Evolutionary conservation across 2,329 filamentous ascomycete species (phyloP), one percentile per base, ranked within the genome.

Genomic region (Colletotrichum tanaceti): DNA sequence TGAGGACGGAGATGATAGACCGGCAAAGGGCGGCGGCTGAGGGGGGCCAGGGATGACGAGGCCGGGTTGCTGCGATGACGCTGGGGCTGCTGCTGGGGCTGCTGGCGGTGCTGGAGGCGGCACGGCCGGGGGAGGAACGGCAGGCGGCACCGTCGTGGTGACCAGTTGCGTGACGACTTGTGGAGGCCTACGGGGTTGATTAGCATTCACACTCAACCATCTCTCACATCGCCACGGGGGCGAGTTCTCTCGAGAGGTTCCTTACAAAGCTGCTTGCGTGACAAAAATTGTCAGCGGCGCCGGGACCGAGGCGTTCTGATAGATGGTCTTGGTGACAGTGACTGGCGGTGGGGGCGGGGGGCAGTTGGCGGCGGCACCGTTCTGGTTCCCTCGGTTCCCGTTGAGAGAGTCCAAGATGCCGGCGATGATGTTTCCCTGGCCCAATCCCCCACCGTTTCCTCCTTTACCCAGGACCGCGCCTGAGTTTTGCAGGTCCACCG

Each of bases 381-480:
- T 58, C 43, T 49, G 50, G 22, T 41, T 47, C 53, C 71, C 73
- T 1, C 70, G 52, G 24, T 55, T 66, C 47, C 65, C 68, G 13
- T 71, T 68, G 5, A 65, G 68, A 32, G 70, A 66, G 35, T 64
- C 39, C 57, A 73, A 49, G 50, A 70, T 71, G 39, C 54, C 55
- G 50, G 47, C 62, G 52, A 70, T 57, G 20, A 68, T 60, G 41
- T 65, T 50, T 53, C 61, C 44, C 58, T 73, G 49, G 41, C 28
- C 22, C 46, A 22, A 50, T 58, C 50, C 32, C 24, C 41, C 47
- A 10, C 46, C 65, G 44, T 44, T 54, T 35, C n/a, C 53, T 38
- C 28, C 55, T 3, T 58, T 32, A 24, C 44, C 44, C 53, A 68
- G 53, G 4, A 18, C 24, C 24, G 46, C 43, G 38, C 43, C 57